Evolutionary conservation across 768 basidiomycete genomes (phyloP).

Genomic region (Podaxis pistillaris): DNA sequence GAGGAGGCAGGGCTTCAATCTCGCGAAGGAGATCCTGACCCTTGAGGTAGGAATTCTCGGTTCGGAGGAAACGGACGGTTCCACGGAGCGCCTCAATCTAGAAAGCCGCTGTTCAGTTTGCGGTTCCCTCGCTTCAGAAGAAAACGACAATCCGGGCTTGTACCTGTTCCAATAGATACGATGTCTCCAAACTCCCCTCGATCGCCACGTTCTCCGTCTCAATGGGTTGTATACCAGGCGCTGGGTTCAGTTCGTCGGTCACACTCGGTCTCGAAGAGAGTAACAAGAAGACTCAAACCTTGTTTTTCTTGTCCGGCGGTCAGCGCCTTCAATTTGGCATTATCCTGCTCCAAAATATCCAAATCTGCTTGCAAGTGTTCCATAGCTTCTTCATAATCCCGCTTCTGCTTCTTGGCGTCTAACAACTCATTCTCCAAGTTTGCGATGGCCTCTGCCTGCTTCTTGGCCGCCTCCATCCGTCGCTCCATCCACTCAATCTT

Average conservation of each 20-base stretch:
- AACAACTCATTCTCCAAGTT: conserved; percentile 80
- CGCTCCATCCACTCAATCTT: conserved; percentile 97
- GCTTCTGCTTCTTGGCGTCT: conserved; percentile 85
- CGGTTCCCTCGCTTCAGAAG: conserved; percentile 4
- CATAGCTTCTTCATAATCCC: conserved; percentile 89
- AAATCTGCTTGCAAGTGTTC: conserved; percentile 90
- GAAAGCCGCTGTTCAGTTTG: conserved; percentile 1
- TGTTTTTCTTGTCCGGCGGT: conserved; percentile 69
- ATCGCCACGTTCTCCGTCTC: conserved; percentile 64
- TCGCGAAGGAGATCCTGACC: conserved; percentile 88
- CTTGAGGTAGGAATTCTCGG: conserved; percentile 91
- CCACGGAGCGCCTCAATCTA: conserved; percentile 90
- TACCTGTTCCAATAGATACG: conserved; percentile 87
- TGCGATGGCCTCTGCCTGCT: conserved; percentile 79
- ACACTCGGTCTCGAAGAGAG: neutral
- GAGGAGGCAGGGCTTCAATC: conserved; percentile 69
- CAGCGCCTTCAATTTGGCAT: conserved; percentile 73
- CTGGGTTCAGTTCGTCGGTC: conserved; percentile 20
- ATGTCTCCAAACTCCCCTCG: conserved; percentile 84
- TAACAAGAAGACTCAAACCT: conserved; percentile 40
- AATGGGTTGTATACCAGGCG: conserved; percentile 45
- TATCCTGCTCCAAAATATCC: conserved; percentile 85
- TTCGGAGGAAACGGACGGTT: conserved; percentile 89
- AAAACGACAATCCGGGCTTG: conserved; percentile 13
- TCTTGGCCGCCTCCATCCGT: conserved; percentile 87